Base-by-base conservation (phyloP, 2,329 filamentous ascomycete genomes). In the Microcera coccophila region DNA sequence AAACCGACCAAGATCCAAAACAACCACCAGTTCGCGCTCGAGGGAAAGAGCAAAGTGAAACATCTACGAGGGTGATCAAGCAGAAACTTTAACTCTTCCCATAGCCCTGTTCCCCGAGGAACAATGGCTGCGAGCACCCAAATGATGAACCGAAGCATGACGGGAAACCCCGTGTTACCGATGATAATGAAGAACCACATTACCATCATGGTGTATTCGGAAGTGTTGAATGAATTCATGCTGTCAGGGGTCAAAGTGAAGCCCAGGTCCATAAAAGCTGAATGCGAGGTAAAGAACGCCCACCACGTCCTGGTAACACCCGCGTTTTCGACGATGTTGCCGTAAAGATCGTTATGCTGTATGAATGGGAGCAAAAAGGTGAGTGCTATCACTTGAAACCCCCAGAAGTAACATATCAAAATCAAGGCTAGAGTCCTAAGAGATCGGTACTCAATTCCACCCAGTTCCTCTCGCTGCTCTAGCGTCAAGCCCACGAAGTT, bases 11-110 rank as follows among this genome's bases (percentile, higher is more conserved):
- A 73, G 21, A 96, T 85, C 66, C 81, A 85, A 61, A 97, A 95
- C 0, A 98, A 74, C 89, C 90, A 95, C 93, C 93, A 97, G 2
- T 88, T 97, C 2, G 91, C 89, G 41, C 81, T 82, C 0, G 86
- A 84, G 0, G 93, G 93, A 54, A 98, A 98, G 0, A 98, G 73
- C 12, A 98, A 73, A 0, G 93, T 98, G 61, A 98, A 98, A 67
- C 93, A 98, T 41, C 93, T 86, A 61, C 93, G 85, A 1, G 93
- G 93, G 55, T 98, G 93, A 58, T 97, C 91, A 1, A 98, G 78
- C 16, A 98, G 71, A 58, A 98, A 98, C 28, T 81, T 79, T 10
- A 97, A 71, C 62, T 96, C 91, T 63, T 98, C 91, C 81, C 87
- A 95, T 1, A 94, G 63, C 2, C 84, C 83, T 19, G 82, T 87